Evolutionary conservation across 306 rosid genomes (phyloP).

Genomic region (Dalbergia oliveri): DNA sequence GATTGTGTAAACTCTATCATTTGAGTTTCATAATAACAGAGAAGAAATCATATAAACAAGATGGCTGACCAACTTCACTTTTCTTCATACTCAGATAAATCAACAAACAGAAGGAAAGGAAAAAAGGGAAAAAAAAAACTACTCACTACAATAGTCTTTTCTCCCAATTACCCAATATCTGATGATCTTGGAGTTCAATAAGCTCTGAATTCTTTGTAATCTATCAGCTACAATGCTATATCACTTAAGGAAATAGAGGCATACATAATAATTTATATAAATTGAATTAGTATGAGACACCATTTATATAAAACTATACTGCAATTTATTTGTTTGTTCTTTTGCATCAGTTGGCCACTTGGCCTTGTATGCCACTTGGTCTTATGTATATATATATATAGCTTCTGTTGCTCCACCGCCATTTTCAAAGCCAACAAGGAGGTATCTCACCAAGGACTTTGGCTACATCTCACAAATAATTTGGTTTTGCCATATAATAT

Average conservation of each 20-base stretch:
- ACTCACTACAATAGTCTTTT: neutral
- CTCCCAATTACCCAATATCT: neutral
- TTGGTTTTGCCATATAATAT: slow-evolving; percentile 20
- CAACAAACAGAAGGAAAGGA: too few species aligned
- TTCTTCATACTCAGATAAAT: too few species aligned
- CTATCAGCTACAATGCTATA: slow-evolving; percentile 29
- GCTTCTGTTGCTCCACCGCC: neutral
- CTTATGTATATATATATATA: neutral
- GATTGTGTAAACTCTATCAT: too few species aligned
- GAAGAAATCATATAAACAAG: neutral
- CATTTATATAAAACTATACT: slow-evolving; percentile 1
- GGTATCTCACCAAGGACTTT: slow-evolving; percentile 14
- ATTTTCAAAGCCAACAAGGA: slow-evolving; percentile 23
- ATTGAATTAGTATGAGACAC: slow-evolving; percentile 19
- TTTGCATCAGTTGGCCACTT: neutral
- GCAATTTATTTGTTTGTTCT: neutral
- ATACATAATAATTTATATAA: slow-evolving; percentile 17
- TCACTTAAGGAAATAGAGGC: slow-evolving; percentile 34
- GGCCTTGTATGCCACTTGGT: neutral
- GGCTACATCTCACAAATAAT: neutral
- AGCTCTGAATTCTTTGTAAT: slow-evolving; percentile 23
- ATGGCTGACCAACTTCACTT: neutral
- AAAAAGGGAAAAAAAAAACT: neutral
- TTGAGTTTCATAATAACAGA: neutral
- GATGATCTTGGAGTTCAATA: slow-evolving; percentile 10